A percentile compares a stretch with the other conserved stretches of the same genome.
These are phyloP conservation scores for Pythium rhizo-oryzae DNA, from an alignment of 352 stramenopile genomes.

Conservation along the genomic window DNA sequence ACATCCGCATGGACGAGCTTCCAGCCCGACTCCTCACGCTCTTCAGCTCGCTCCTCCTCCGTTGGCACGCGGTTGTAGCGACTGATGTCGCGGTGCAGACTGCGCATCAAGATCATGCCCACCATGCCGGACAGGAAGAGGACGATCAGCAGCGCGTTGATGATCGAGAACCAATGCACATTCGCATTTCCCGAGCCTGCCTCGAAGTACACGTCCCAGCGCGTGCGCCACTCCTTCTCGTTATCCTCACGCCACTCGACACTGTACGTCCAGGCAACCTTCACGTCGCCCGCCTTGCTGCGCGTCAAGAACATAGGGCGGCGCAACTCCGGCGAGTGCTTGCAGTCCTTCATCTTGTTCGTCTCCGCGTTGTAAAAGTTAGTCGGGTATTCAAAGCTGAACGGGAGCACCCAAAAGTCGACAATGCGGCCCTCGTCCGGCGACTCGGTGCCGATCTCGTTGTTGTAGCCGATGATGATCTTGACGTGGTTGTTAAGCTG, in stretches of 20 bases:
- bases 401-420: slow-evolving; percentile 98
- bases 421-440: slow-evolving; percentile 96
- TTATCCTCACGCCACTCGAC: slow-evolving; percentile 96
- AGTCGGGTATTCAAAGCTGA: slow-evolving; percentile 95
- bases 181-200: slow-evolving; percentile 90
- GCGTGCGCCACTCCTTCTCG: slow-evolving; percentile 96
- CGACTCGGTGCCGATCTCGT: slow-evolving; percentile 59
- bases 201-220: slow-evolving; percentile 99
- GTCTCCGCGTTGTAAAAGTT: slow-evolving; percentile 59
- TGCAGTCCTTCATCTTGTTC: slow-evolving; percentile 79
- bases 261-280: slow-evolving; percentile 97
- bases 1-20: slow-evolving; percentile 99
- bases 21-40: slow-evolving; percentile 98
- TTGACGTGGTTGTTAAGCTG: slow-evolving; percentile 99
- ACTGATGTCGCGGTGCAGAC: slow-evolving; percentile 97
- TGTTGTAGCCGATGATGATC: slow-evolving; percentile 99
- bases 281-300: slow-evolving; percentile 80
- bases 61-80: slow-evolving; percentile 97
- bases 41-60: slow-evolving; percentile 97
- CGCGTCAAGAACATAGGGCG: slow-evolving; percentile 81
- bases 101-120: slow-evolving; percentile 98
- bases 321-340: slow-evolving; percentile 66
- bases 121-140: slow-evolving; percentile 99
- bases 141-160: slow-evolving; percentile 99
- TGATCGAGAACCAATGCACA: slow-evolving; percentile 99